These are phyloP conservation scores for Hypholoma sublateritium DNA, from an alignment of 768 basidiomycete species.

Conservation along the genomic window DNA sequence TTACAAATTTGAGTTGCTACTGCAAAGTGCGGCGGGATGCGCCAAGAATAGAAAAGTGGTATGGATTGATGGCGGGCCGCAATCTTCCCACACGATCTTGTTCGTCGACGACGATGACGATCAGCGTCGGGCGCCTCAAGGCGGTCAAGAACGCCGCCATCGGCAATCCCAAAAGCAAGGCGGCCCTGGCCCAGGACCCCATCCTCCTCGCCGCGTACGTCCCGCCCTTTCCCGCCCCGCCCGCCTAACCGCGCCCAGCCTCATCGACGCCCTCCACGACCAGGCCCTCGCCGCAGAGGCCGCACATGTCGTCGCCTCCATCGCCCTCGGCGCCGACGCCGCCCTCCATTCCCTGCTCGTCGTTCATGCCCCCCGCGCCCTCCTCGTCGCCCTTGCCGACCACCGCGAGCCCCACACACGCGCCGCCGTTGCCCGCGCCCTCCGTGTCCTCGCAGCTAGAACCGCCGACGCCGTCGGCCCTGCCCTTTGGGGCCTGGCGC, in stretches of 20 bases:
- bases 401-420: slow-evolving; percentile 35
- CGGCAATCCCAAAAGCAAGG: slow-evolving; percentile 76
- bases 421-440: slow-evolving; percentile 60
- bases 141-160: slow-evolving; percentile 74
- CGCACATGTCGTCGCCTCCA: slow-evolving; percentile 71
- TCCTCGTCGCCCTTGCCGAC: slow-evolving; percentile 61
- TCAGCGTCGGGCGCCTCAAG: slow-evolving; percentile 48
- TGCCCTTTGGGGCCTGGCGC: slow-evolving; percentile 60
- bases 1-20: too few species aligned
- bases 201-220: slow-evolving; percentile 37
- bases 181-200: slow-evolving; percentile 53
- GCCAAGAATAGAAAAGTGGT: too few species aligned
- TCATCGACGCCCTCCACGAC: background rate
- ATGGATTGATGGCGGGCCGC: too few species aligned
- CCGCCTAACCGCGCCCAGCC: background rate
- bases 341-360: slow-evolving; percentile 58
- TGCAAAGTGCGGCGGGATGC: too few species aligned
- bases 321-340: slow-evolving; percentile 66
- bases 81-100: too few species aligned
- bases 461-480: slow-evolving; percentile 72
- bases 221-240: background rate
- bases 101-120: slow-evolving; percentile 15
- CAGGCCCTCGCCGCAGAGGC: slow-evolving; percentile 64
- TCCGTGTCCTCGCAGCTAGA: slow-evolving; percentile 58
- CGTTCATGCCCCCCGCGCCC: slow-evolving; percentile 55